Evolutionary conservation across 2,329 filamentous ascomycete genomes (phyloP), one percentile per base, ranked within the genome.

Genomic region (Hymenoscyphus albidus): DNA sequence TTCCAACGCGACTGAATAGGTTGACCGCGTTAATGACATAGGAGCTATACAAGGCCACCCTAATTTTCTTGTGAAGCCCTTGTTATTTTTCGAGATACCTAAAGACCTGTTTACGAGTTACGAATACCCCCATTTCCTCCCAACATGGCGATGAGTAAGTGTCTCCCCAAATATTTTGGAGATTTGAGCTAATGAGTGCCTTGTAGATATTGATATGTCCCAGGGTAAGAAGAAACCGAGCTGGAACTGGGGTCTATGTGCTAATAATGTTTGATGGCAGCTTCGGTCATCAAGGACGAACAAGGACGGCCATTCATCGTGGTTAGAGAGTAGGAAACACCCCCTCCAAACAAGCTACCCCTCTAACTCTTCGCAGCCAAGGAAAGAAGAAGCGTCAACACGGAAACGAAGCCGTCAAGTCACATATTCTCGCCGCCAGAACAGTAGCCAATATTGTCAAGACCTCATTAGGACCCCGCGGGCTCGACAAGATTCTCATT

Each of bases 401-500:
- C 78, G 95, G 95, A 75, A 97, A 90, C 78, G 95, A 99, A 76
- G 95, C 95, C 62, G 92, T 99, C 78, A 99, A 99, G 81, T 92
- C 93, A 74, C 96, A 99, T 81, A 99, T 99, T 74, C 88, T 98
- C 74, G 94, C 95, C 67, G 96, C 96, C 63, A 89, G 93, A 77
- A 98, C 95, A 65, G 93, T 99, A 73, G 91, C 95, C 72, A 96
- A 93, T 80, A 95, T 99, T 73, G 92, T 99, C 80, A 97, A 96
- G 84, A 95, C 92, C 67, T 99, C 96, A 70, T 85, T 99, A 73
- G 95, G 95, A 60, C 95, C 95, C 62, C 90, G 95, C 72, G 95
- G 95, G 69, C 88, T 99, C 76, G 95, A 99, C 83, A 99, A 99
- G 83, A 99, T 99, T 76, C 86, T 99, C 73, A 99, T 99, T 74